Evolutionary conservation across 306 rosid species (phyloP).

Genomic region (Ochetophila trinervis): DNA sequence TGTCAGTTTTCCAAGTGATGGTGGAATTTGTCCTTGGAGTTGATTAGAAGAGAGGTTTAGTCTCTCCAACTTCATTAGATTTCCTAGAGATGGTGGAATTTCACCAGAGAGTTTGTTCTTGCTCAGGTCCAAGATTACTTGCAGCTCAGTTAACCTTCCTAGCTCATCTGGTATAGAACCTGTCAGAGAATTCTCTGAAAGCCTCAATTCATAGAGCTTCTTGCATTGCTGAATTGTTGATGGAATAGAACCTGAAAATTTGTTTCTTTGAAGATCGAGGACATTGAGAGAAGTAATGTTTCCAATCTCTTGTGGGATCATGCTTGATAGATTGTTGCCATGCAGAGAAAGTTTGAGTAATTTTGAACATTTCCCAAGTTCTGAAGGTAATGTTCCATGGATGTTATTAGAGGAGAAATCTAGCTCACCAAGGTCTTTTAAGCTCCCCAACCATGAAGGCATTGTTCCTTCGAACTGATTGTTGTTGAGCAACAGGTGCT

Average conservation of each 20-base stretch:
- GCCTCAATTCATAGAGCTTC: conserved; percentile 78
- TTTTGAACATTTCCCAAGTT: conserved; percentile 69
- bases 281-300: conserved; percentile 80
- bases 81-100: conserved; percentile 74
- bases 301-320: conserved; percentile 78
- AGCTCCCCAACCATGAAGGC: conserved; percentile 64
- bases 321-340: conserved; percentile 68
- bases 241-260: conserved; percentile 70
- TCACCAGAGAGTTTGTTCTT: conserved; percentile 55
- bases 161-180: conserved; percentile 65
- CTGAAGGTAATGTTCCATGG: conserved; percentile 60
- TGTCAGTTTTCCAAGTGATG: conserved; percentile 64
- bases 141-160: conserved; percentile 67
- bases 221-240: conserved; percentile 54
- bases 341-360: conserved; percentile 75
- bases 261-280: conserved; percentile 63
- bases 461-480: conserved; percentile 56
- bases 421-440: conserved; percentile 74
- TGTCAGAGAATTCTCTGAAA: conserved; percentile 63
- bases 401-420: conserved; percentile 78
- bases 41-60: conserved; percentile 73
- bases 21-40: conserved; percentile 63
- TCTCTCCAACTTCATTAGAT: conserved; percentile 77
- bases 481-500: conserved; percentile 65
- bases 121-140: conserved; percentile 80